Base-by-base conservation (phyloP, 73 alveolate species). In the Paramecium bursaria region DNA sequence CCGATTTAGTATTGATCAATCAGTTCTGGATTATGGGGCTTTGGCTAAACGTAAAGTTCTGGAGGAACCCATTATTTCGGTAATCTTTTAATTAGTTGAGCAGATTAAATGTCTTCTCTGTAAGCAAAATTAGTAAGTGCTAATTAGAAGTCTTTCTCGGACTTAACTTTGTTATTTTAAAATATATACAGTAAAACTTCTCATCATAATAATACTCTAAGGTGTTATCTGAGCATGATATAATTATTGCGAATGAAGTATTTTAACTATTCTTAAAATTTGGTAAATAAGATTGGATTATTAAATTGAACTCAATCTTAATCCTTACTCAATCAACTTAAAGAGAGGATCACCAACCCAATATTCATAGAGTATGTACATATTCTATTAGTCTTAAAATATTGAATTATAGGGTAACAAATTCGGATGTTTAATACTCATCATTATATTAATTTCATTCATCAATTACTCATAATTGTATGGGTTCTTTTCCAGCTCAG, bases 311-410 rank as follows among this genome's bases (percentile, higher is more conserved):
- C 11, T 23, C 2, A 54, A 54, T 17, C 7, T n/a, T 26, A 54
- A 23, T 17, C 75, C 75, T 19, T 60, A 60, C 35, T 60, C 79
- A 10, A 60, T n/a, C 19, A 61, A 35, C 15, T 61, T 61, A 15
- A 35, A 61, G 15, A 61, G n/a, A 14, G 80, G 57, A 61, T 61
- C 55, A 19, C 80, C 79, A 3, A 33, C 79, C 79, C 79, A 60
- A 33, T 60, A 60, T 0, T 60, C 79, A 29, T 60, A 60, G 11
- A 60, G 22, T 30, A 60, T 25, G 2, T 60, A 60, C 2, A 60
- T 31, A 33, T 60, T 50, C 0, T 60, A 31, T 30, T 26, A 10
- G 14, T 60, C 79, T 33, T 60, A 50, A 60, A 31, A 60, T 2
- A 60, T 6, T 6, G 79, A 60, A 60, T 44, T 21, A 60, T 60